Evolutionary conservation across 2,329 filamentous ascomycete species (phyloP).

Genomic region (Cladophialophora chaetospira): DNA sequence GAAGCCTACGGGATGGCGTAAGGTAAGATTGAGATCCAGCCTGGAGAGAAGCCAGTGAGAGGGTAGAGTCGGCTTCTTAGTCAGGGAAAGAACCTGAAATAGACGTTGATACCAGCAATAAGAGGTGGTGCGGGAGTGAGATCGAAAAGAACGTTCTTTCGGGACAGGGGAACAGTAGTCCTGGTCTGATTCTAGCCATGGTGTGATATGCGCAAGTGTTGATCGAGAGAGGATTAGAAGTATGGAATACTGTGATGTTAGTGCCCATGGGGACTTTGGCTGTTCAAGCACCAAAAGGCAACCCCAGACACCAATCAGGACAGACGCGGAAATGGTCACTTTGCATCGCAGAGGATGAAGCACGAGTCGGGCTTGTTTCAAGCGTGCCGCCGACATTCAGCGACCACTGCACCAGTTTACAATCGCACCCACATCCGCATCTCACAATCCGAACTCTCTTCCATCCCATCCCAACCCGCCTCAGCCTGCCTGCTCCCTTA

Average conservation of each 20-base stretch:
- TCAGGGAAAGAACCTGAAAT: not conserved
- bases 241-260: not conserved
- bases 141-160: not conserved
- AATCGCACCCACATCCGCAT: not conserved
- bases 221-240: not conserved
- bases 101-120: not conserved
- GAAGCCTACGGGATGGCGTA: no score
- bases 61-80: not conserved
- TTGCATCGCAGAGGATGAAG: not conserved
- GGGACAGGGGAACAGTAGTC: not conserved
- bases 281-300: not conserved
- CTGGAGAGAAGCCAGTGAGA: no score
- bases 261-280: constrained; percentile 6
- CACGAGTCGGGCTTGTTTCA: constrained; percentile 2
- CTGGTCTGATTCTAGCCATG: not conserved
- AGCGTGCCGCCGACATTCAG: constrained; percentile 5
- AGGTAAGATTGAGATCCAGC: no score
- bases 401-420: constrained; percentile 7
- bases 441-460: not conserved
- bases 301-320: not conserved
- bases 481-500: not conserved
- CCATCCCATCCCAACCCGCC: not conserved
- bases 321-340: not conserved
- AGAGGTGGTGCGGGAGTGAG: not conserved
- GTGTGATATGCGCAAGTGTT: not conserved